Evolutionary conservation across 2,329 filamentous ascomycete species (phyloP), one percentile per base, ranked within the genome.

Genomic region (Penicillium sp.): DNA sequence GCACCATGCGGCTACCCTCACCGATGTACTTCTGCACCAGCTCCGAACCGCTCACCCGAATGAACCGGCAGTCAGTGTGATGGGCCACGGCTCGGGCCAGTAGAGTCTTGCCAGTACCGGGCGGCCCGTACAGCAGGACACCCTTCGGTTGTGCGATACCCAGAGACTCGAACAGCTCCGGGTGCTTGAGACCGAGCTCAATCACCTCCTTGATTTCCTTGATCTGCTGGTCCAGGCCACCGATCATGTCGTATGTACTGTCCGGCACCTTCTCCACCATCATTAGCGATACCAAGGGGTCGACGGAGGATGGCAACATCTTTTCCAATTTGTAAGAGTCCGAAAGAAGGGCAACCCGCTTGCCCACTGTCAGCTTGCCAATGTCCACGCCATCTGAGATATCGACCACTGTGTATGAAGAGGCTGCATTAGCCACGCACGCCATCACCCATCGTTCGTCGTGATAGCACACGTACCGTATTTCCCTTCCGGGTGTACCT

Each of bases 191-290:
- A 59, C 93, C 93, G 39, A 98, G 86, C 78, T 98, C 93, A 71
- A 98, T 97, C 64, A 98, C 93, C 75, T 98, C 93, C 77, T 98
- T 98, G 80, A 98, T 98, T 72, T 98, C 93, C 78, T 98, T 97
- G 78, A 98, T 97, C 71, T 98, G 93, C 72, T 98, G 92, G 70
- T 98, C 93, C 55, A 98, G 78, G 60, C 93, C 93, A 75, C 93
- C 93, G 71, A 98, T 98, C 93, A 98, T 98, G 76, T 98, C 93
- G 79, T 98, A 98, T 69, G 93, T 98, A 77, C 90, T 96, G 79
- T 98, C 93, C 13, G 93, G 93, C 13, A 98, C 93, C 80, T 98
- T 98, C 72, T 98, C 93, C 45, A 98, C 93, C 93, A 98, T 98
- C 93, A 98, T 98, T 70, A 98, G 88, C 31, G 93, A 98, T 49